Evolutionary conservation across 495 filamentous ascomycete genomes (phyloP).

Genomic region (Chaetomium fimeti): DNA sequence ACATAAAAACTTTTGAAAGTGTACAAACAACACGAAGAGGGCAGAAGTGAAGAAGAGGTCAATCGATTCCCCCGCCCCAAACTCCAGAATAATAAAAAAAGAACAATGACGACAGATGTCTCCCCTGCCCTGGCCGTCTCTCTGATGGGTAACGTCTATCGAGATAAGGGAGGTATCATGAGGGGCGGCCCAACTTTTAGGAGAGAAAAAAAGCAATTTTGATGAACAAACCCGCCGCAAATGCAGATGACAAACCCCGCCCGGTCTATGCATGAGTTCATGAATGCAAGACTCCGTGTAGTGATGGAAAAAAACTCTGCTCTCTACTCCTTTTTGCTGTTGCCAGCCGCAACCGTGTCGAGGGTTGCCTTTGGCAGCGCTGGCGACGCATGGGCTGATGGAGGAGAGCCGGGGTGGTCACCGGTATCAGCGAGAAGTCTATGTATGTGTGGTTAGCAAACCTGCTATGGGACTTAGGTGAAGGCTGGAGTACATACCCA

Average conservation of each 20-base stretch:
- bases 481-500: constrained; percentile 61
- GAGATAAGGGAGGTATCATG: constrained; percentile 36
- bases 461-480: constrained; percentile 23
- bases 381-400: constrained; percentile 58
- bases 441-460: constrained; percentile 28
- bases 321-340: constrained; percentile 47
- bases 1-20: constrained; percentile 7
- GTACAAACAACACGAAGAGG: constrained; percentile 11
- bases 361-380: constrained; percentile 62
- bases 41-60: constrained; percentile 11
- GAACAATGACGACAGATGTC: constrained; percentile 14
- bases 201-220: constrained; percentile 30
- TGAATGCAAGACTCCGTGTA: constrained; percentile 36
- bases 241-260: constrained; percentile 43
- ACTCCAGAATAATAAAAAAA: constrained; percentile 16
- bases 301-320: constrained; percentile 31
- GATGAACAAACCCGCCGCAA: constrained; percentile 38
- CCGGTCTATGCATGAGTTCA: constrained; percentile 43
- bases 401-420: constrained; percentile 59
- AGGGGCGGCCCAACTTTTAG: constrained; percentile 21
- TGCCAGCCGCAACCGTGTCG: constrained; percentile 51
- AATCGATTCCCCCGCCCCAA: constrained; percentile 12
- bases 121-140: constrained; percentile 13
- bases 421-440: constrained; percentile 54
- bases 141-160: constrained; percentile 28